These are phyloP conservation scores for Suillus fuscotomentosus DNA, from an alignment of 768 basidiomycete species.

Conservation along the genomic window DNA sequence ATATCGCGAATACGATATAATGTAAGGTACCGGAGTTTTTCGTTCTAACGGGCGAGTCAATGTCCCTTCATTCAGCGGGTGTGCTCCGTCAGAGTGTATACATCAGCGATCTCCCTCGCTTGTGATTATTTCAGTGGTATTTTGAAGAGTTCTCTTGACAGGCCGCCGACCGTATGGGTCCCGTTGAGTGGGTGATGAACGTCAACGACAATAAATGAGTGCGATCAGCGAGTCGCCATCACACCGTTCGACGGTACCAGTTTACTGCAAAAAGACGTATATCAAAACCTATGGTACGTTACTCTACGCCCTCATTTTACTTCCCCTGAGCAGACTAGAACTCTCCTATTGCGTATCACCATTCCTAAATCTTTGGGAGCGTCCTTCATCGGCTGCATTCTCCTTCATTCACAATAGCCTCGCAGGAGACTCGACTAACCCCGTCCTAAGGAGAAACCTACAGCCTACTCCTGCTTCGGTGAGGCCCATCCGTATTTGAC, in stretches of 20 bases:
- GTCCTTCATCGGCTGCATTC: constrained; percentile 59
- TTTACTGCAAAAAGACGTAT: neutral
- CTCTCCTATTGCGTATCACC: neutral
- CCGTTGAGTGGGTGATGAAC: neutral
- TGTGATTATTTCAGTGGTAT: neutral
- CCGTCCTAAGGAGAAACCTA: constrained; percentile 41
- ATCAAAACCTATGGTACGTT: neutral
- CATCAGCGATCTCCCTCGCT: neutral
- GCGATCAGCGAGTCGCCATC: neutral
- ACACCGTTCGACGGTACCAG: neutral
- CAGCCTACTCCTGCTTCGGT: constrained; percentile 34
- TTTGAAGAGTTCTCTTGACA: neutral
- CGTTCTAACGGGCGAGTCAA: too few relatives aligned
- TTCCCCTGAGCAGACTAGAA: neutral
- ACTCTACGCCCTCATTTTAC: neutral
- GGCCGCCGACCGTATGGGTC: neutral
- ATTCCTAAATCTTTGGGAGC: constrained; percentile 47
- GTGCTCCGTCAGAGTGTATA: neutral
- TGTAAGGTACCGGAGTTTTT: neutral
- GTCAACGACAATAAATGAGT: too few relatives aligned
- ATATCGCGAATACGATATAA: too few relatives aligned
- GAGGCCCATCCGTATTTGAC: constrained; percentile 24
- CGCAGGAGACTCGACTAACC: constrained; percentile 45
- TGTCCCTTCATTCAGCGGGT: neutral
- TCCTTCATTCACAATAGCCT: constrained; percentile 39